phyloP scores from a whole-genome alignment of 352 stramenopile species.

The Globisporangium yorkense region DNA sequence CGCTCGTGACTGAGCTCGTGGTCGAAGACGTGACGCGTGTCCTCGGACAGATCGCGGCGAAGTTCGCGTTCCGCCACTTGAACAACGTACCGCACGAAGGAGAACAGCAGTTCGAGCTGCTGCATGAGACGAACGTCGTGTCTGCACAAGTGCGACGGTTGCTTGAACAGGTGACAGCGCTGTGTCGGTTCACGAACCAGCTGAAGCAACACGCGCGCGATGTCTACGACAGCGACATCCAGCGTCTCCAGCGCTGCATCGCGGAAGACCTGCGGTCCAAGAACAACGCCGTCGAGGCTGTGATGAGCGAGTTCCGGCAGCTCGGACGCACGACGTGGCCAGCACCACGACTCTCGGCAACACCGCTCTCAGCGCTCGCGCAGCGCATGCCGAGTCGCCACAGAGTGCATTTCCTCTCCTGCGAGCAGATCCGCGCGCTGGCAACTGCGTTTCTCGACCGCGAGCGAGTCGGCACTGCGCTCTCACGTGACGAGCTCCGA shows the following conservation, averaged over 20 bases:
- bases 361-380: slow-evolving; percentile 7
- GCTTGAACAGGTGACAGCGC: slow-evolving; percentile 23
- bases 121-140: slow-evolving; percentile 25
- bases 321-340: slow-evolving; percentile 18
- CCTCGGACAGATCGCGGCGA: slow-evolving; percentile 24
- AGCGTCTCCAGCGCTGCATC: slow-evolving; percentile 18
- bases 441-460: not conserved
- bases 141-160: slow-evolving; percentile 17
- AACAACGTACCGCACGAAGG: slow-evolving; percentile 3
- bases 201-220: slow-evolving; percentile 19
- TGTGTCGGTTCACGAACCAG: slow-evolving; percentile 30
- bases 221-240: slow-evolving; percentile 21
- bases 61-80: slow-evolving; percentile 26
- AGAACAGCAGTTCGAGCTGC: not conserved
- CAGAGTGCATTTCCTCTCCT: slow-evolving; percentile 12
- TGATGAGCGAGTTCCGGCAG: slow-evolving; percentile 18
- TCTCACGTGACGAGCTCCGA: not conserved
- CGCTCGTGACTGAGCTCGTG: slow-evolving; percentile 13
- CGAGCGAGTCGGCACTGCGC: not conserved
- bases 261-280: slow-evolving; percentile 27
- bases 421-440: slow-evolving; percentile 8
- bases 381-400: slow-evolving; percentile 6
- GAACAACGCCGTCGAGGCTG: slow-evolving; percentile 20
- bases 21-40: slow-evolving; percentile 30
- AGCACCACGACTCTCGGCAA: not conserved